These are phyloP conservation scores for Colletotrichum sublineola DNA, from an alignment of 2,329 filamentous ascomycete genomes.

Conservation along the genomic window DNA sequence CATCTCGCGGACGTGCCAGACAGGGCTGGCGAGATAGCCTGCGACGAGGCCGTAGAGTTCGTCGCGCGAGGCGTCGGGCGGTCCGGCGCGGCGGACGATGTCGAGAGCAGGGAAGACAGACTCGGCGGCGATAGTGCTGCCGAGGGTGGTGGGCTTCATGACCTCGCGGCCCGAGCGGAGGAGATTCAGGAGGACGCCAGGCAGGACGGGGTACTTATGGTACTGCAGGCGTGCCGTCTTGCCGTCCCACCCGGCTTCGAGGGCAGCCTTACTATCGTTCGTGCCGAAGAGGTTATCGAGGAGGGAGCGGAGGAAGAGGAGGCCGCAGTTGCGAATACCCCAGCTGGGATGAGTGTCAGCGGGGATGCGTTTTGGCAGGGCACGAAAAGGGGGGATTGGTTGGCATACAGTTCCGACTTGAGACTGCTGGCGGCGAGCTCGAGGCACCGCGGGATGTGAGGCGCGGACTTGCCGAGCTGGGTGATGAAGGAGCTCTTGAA, in stretches of 20 bases:
- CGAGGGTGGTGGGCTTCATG: constrained; percentile 52
- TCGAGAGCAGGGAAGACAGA: constrained; percentile 88
- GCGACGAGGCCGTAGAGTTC: constrained; percentile 71
- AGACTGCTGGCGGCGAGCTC: constrained; percentile 85
- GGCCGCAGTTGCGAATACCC: constrained; percentile 93
- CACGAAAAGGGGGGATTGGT: constrained; percentile 9
- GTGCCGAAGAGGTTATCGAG: constrained; percentile 84
- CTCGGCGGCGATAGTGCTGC: constrained; percentile 65
- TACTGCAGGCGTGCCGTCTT: constrained; percentile 76
- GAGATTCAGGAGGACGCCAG: constrained; percentile 73
- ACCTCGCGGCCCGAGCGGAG: constrained; percentile 66
- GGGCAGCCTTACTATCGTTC: constrained; percentile 75
- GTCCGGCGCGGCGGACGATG: constrained; percentile 79
- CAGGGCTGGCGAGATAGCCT: constrained; percentile 74
- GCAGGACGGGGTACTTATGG: constrained; percentile 75
- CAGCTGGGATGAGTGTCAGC: constrained; percentile 66
- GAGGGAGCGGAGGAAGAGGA: constrained; percentile 89
- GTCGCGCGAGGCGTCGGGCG: constrained; percentile 68
- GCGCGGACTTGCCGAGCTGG: constrained; percentile 79
- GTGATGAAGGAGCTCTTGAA: constrained; percentile 86
- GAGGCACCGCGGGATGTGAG: constrained; percentile 79
- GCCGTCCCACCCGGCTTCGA: constrained; percentile 74
- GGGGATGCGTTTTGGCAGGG: neutral
- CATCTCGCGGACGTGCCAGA: constrained; percentile 88
- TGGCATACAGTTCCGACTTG: constrained; percentile 78